A percentile compares a stretch with the other conserved stretches of the same genome.
Evolutionary conservation across 106 monocot genomes (phyloP).

Genomic region (Acanthochlamys bracteata): DNA sequence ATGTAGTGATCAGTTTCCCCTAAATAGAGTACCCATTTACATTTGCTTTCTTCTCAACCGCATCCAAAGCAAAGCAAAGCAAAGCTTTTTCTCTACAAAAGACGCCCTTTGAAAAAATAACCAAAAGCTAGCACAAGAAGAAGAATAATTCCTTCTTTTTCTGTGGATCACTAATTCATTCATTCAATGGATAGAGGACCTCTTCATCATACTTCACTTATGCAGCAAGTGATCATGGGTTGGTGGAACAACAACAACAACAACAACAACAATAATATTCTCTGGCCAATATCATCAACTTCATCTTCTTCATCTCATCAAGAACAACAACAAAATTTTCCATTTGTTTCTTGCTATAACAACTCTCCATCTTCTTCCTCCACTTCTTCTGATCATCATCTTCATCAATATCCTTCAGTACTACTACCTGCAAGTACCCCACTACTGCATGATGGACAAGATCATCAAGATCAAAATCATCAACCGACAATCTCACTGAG

Average conservation of each 20-base stretch:
- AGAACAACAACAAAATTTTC: too few species aligned
- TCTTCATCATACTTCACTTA: conserved; percentile 29
- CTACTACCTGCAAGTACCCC: not conserved
- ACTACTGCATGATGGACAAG: conserved; percentile 30
- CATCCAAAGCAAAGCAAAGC: conserved; percentile 18
- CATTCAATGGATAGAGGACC: conserved; percentile 59
- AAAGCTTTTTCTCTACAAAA: not conserved
- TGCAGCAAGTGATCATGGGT: conserved; percentile 44
- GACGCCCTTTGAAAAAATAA: too few species aligned
- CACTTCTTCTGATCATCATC: too few species aligned
- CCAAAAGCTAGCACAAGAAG: too few species aligned
- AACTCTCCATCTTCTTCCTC: too few species aligned
- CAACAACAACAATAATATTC: conserved; percentile 15
- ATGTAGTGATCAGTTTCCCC: conserved; percentile 13
- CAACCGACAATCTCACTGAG: not conserved
- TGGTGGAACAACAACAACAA: conserved; percentile 27
- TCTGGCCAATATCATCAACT: conserved; percentile 18
- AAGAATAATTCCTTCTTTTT: too few species aligned
- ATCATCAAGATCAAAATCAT: conserved; percentile 37
- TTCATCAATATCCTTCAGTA: too few species aligned
- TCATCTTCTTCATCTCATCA: conserved; percentile 13
- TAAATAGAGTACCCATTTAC: conserved; percentile 8
- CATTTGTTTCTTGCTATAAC: too few species aligned
- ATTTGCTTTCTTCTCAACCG: conserved; percentile 17
- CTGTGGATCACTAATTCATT: too few species aligned